Evolutionary conservation across 2,329 filamentous ascomycete genomes (phyloP), one percentile per base, ranked within the genome.

Genomic region (Bipolaris sorokiniana): DNA sequence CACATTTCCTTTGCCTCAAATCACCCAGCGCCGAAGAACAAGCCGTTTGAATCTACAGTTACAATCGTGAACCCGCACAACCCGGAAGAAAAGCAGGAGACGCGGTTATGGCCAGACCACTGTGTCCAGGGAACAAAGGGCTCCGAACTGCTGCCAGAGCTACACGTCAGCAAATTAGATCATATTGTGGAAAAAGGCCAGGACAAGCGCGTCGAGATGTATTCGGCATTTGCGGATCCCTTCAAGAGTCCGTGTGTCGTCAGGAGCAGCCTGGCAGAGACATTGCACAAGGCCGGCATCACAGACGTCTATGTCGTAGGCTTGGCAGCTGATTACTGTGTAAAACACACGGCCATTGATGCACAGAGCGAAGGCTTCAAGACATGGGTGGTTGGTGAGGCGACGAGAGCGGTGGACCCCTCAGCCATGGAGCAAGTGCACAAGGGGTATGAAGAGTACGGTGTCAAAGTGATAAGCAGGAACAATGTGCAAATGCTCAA

Each of bases 1-100:
- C 94, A 98, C 81, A 83, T 96, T 75, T 97, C 94, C 40, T 99
- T 99, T 77, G 92, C 92, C 11, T 80, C 82, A 26, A 96, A 93
- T 77, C 93, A 98, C 62, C 77, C 63, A 58, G 61, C 80, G 11
- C 85, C 85, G 2, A 80, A 84, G 68, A 88, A 90, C 69, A 75
- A 80, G 59, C 86, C 94, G 0, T 97, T 90, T 74, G 80, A 83
- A 33, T 89, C 89, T 37, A 79, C 77, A 31, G 80, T 86, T 49
- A 86, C 80, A 3, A 87, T 97, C 70, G 72, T 72, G 51, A 91
- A 93, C 76, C 90, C 90, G 1, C 64, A 78, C 62, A 86, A 91
- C 76, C 75, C 84, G 4, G 67, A 80, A 7, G 86, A 90, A 72
- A 82, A 79, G 22, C 88, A 92, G 78, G 76, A 80, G 38, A 88